phyloP scores from a whole-genome alignment of 2,329 filamentous ascomycete species.

The Colletotrichum agaves region DNA sequence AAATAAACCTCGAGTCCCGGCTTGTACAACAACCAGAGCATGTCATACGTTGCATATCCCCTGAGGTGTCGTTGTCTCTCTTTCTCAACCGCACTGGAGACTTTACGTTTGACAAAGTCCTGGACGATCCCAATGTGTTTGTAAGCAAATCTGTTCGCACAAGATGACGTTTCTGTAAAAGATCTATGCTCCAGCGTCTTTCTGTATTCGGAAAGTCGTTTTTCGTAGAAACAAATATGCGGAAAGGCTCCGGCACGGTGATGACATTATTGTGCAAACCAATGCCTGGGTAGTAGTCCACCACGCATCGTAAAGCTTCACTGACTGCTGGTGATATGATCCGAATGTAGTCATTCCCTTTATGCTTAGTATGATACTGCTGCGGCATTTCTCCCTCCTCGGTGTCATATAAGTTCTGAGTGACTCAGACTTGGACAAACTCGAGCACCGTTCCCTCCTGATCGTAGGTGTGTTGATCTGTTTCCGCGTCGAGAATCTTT shows the following conservation, averaged over 20 bases:
- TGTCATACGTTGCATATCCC: conserved; percentile 36
- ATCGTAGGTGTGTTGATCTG: neutral
- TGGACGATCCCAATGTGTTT: conserved; percentile 36
- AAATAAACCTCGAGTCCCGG: conserved; percentile 32
- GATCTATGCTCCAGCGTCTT: conserved; percentile 1
- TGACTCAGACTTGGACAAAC: conserved; percentile 32
- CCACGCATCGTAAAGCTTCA: conserved; percentile 35
- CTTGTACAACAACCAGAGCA: conserved; percentile 39
- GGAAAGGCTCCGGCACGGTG: conserved; percentile 23
- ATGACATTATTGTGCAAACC: conserved; percentile 22
- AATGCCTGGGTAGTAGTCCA: conserved; percentile 36
- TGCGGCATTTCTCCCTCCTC: neutral
- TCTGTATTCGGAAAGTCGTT: conserved; percentile 31
- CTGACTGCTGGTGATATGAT: conserved; percentile 33
- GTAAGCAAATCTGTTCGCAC: conserved; percentile 29
- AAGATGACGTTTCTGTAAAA: neutral
- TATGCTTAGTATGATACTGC: conserved; percentile 9
- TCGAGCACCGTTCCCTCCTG: conserved; percentile 32
- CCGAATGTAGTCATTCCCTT: conserved; percentile 30
- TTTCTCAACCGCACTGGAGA: conserved; percentile 13
- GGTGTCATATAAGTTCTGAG: conserved; percentile 12
- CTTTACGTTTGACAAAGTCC: conserved; percentile 31
- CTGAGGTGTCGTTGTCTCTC: conserved; percentile 36
- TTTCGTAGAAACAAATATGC: conserved; percentile 31
- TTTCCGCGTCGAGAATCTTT: neutral